phyloP scores from a whole-genome alignment of 2,329 filamentous ascomycete genomes.

The Monilinia laxa region DNA sequence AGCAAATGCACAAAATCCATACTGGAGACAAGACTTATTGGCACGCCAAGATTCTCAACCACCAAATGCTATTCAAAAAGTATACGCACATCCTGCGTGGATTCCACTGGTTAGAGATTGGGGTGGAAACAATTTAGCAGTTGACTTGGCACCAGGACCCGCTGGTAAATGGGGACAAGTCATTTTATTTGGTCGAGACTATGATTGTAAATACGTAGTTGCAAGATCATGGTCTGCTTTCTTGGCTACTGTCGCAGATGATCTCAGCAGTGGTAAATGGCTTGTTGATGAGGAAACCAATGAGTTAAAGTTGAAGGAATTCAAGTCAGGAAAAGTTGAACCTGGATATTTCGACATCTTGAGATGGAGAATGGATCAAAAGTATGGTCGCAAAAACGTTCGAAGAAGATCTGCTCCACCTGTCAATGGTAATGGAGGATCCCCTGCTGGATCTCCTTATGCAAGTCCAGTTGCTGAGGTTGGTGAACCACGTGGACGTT shows the following conservation, averaged over 20 bases:
- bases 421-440: slow-evolving; percentile 38
- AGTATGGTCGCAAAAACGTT: slow-evolving; percentile 65
- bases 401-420: slow-evolving; percentile 54
- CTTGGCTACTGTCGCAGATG: slow-evolving; percentile 83
- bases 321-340: slow-evolving; percentile 85
- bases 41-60: slow-evolving; percentile 86
- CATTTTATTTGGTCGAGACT: slow-evolving; percentile 94
- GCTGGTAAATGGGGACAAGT: slow-evolving; percentile 93
- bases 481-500: slow-evolving; percentile 65
- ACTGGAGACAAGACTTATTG: slow-evolving; percentile 84
- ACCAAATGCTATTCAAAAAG: slow-evolving; percentile 81
- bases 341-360: slow-evolving; percentile 93
- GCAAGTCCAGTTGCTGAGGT: slow-evolving; percentile 61
- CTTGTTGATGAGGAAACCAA: slow-evolving; percentile 88
- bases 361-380: slow-evolving; percentile 93
- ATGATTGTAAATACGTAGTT: slow-evolving; percentile 97
- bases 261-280: slow-evolving; percentile 85
- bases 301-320: slow-evolving; percentile 89
- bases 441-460: slow-evolving; percentile 60
- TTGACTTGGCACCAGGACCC: slow-evolving; percentile 89
- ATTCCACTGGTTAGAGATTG: slow-evolving; percentile 95
- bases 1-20: slow-evolving; percentile 53
- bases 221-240: slow-evolving; percentile 89
- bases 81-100: slow-evolving; percentile 92
- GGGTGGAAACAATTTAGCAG: slow-evolving; percentile 96